Conservation (phyloP, 202 grass and related monocot species). For the Eragrostis tef region DNA sequence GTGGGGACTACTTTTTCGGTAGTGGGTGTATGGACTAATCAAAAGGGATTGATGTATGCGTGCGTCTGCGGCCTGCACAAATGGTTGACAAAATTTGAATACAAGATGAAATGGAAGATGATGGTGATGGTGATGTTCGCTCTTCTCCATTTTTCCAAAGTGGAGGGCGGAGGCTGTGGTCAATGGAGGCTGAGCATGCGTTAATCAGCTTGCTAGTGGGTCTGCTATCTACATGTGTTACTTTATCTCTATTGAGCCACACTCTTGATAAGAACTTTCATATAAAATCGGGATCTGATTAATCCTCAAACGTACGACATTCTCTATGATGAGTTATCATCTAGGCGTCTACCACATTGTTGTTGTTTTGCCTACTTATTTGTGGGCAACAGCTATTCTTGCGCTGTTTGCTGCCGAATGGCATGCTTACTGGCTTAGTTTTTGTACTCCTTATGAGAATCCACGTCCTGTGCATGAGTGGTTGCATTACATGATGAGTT, state of each 20-base stretch:
- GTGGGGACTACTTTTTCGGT: slow-evolving; percentile 74
- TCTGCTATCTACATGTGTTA: slow-evolving; percentile 52
- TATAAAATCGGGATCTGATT: slow-evolving; percentile 45
- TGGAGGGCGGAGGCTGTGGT: slow-evolving; percentile 51
- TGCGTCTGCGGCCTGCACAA: slow-evolving; percentile 61
- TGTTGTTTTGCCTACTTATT: slow-evolving; percentile 32
- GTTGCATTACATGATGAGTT: slow-evolving; percentile 22
- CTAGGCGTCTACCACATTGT: background rate
- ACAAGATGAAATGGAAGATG: slow-evolving; percentile 68
- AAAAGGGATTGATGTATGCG: slow-evolving; percentile 70
- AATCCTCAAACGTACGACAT: slow-evolving; percentile 19
- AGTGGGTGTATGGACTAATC: slow-evolving; percentile 81
- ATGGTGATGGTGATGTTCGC: slow-evolving; percentile 63
- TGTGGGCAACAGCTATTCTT: slow-evolving; percentile 38
- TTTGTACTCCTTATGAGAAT: slow-evolving; percentile 16
- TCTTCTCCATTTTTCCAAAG: slow-evolving; percentile 54
- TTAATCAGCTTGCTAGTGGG: slow-evolving; percentile 66
- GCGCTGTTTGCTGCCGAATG: slow-evolving; percentile 15
- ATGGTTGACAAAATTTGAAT: slow-evolving; percentile 76
- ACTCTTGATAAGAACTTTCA: slow-evolving; percentile 54
- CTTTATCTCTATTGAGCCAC: slow-evolving; percentile 39
- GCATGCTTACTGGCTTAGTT: slow-evolving; percentile 6
- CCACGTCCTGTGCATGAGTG: background rate
- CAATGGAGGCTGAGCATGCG: slow-evolving; percentile 63
- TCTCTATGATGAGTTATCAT: slow-evolving; percentile 39